Percentiles rank a stretch among this genome's conserved stretches.
phyloP scores from a whole-genome alignment of 1,284 basidiomycete genomes.

The Hymenochaete sp. region DNA sequence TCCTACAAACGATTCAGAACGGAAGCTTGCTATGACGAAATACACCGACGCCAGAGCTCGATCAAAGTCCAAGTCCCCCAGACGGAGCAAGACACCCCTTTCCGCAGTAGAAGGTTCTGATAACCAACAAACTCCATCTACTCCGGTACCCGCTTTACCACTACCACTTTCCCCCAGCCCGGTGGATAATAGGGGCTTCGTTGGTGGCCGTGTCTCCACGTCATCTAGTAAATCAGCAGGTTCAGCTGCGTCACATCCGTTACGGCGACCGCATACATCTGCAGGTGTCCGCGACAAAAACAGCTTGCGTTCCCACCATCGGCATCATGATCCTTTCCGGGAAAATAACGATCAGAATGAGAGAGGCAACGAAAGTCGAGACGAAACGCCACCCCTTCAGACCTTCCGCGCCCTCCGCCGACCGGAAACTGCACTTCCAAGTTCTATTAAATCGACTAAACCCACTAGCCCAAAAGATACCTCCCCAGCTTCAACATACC shows the following conservation, averaged over 20 bases:
- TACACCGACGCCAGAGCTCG: constrained; percentile 35
- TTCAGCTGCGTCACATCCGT: constrained; percentile 1
- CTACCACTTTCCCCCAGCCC: constrained; percentile 11
- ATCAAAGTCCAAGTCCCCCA: constrained; percentile 56
- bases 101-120: constrained; percentile 9
- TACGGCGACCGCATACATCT: constrained; percentile 55
- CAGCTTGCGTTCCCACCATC: constrained; percentile 24
- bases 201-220: constrained; percentile 2
- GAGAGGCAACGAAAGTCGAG: no score
- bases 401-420: constrained; percentile 8
- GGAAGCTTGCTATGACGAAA: constrained; percentile 54
- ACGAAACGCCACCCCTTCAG: constrained; percentile 7
- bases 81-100: constrained; percentile 23
- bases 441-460: no score
- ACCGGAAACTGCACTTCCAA: constrained; percentile 15
- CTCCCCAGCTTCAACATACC: constrained; percentile 9
- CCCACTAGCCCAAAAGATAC: constrained; percentile 6
- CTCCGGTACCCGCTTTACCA: constrained; percentile 12
- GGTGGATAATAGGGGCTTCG: constrained; percentile 7
- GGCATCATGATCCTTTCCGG: constrained; percentile 14
- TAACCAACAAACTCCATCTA: constrained; percentile 8
- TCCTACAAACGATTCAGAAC: constrained; percentile 59
- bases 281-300: constrained; percentile 53
- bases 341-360: constrained; percentile 12
- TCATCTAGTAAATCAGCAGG: constrained; percentile 5